phyloP scores from a whole-genome alignment of 2,329 filamentous ascomycete genomes.

The Rosellinia necatrix region DNA sequence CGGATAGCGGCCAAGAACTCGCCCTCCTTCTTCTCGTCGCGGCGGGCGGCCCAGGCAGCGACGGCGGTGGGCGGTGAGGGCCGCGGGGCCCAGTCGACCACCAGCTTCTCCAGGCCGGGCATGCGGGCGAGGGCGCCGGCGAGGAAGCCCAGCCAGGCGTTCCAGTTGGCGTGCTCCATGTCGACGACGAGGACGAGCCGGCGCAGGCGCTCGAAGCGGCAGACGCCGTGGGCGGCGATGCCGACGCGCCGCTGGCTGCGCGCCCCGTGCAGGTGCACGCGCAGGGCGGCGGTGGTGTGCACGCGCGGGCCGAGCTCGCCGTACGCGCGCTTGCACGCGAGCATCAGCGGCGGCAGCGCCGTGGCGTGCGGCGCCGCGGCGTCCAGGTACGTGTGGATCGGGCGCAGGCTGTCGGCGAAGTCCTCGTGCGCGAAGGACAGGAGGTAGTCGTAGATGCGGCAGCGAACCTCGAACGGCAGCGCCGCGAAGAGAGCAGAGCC shows the following conservation, averaged over 20 bases:
- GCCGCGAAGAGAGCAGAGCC: conserved; percentile 26
- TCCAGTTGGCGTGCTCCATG: conserved; percentile 40
- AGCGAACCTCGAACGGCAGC: conserved; percentile 34
- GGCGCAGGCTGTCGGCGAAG: too few relatives aligned
- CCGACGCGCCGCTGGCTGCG: conserved; percentile 34
- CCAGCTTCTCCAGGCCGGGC: conserved; percentile 29
- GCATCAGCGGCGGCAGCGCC: too few relatives aligned
- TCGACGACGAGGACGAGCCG: not conserved
- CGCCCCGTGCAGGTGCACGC: conserved; percentile 31
- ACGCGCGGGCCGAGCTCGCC: too few relatives aligned
- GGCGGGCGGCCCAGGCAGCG: conserved; percentile 21
- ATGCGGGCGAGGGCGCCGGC: conserved; percentile 27
- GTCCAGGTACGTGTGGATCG: too few relatives aligned
- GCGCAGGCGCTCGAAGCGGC: conserved; percentile 35
- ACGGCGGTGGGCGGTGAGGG: conserved; percentile 12
- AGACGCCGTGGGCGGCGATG: conserved; percentile 38
- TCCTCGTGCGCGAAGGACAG: too few relatives aligned
- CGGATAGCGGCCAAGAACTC: too few relatives aligned
- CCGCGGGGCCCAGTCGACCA: conserved; percentile 41
- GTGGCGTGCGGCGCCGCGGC: too few relatives aligned
- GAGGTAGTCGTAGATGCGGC: conserved; percentile 35
- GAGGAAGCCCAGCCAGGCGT: conserved; percentile 40
- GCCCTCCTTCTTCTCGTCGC: conserved; percentile 33
- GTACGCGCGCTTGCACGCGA: too few relatives aligned
- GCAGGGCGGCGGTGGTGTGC: too few relatives aligned